phyloP scores from a whole-genome alignment of 441 rosid genomes.

The Omphalea diandra region DNA sequence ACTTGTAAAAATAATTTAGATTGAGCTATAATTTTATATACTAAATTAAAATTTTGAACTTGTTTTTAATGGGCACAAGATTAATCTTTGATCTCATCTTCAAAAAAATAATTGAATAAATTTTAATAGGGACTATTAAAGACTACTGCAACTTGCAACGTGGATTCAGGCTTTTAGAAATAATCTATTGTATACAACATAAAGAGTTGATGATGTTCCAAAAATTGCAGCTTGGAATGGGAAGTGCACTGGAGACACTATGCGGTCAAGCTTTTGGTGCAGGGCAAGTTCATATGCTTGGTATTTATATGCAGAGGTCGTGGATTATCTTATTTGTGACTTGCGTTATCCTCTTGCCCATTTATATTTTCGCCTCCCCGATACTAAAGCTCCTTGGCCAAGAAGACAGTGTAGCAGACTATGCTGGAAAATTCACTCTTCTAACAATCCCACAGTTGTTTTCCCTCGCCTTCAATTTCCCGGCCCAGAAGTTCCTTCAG shows the following conservation, averaged over 20 bases:
- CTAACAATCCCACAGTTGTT: constrained; percentile 59
- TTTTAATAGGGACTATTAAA: no score
- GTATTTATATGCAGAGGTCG: constrained; percentile 79
- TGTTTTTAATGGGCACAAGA: no score
- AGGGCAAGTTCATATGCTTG: constrained; percentile 70
- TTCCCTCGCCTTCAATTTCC: constrained; percentile 22
- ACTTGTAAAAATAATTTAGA: no score
- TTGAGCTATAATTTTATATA: no score
- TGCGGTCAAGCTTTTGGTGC: constrained; percentile 92
- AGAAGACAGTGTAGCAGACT: constrained; percentile 46
- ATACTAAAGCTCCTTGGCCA: constrained; percentile 57
- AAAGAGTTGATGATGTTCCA: neutral
- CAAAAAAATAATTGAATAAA: no score
- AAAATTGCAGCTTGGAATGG: constrained; percentile 75
- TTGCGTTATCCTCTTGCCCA: constrained; percentile 41
- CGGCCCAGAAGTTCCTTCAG: constrained; percentile 22
- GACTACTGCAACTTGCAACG: no score
- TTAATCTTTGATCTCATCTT: no score
- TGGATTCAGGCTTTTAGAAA: no score
- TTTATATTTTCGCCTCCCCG: constrained; percentile 69
- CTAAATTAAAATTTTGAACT: no score
- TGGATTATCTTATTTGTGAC: constrained; percentile 56
- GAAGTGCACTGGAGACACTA: constrained; percentile 87
- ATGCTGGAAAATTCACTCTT: constrained; percentile 58
- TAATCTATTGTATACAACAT: no score